These are phyloP conservation scores for Penicillium sp. DNA, from an alignment of 2,329 filamentous ascomycete genomes.

Conservation along the genomic window DNA sequence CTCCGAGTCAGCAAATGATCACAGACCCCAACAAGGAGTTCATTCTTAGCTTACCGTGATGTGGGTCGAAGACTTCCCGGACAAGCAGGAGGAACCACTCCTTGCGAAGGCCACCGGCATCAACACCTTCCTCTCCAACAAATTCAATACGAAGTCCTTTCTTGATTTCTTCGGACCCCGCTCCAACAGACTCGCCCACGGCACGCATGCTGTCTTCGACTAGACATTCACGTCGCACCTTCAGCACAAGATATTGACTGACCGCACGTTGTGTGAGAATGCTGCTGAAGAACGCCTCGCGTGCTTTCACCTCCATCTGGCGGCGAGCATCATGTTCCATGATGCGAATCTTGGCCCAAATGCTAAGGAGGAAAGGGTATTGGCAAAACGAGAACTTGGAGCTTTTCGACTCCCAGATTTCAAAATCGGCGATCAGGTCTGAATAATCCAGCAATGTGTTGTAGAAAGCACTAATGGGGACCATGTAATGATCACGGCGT, in stretches of 20 bases:
- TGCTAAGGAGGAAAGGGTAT: constrained; percentile 88
- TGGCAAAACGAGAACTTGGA: constrained; percentile 86
- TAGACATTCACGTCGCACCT: constrained; percentile 79
- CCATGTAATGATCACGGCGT: constrained; percentile 63
- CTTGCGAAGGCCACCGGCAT: constrained; percentile 85
- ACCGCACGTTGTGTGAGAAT: constrained; percentile 75
- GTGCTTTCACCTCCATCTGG: constrained; percentile 86
- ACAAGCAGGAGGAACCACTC: constrained; percentile 93
- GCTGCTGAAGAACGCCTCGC: constrained; percentile 88
- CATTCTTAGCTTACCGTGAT: constrained; percentile 67
- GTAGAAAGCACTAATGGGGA: constrained; percentile 85
- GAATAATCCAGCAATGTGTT: constrained; percentile 82
- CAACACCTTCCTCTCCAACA: constrained; percentile 84
- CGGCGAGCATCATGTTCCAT: constrained; percentile 84
- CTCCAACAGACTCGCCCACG: constrained; percentile 82
- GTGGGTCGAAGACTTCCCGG: constrained; percentile 86
- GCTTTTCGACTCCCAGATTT: constrained; percentile 77
- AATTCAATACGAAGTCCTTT: constrained; percentile 87
- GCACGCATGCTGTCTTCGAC: constrained; percentile 84
- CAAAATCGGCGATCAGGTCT: constrained; percentile 84
- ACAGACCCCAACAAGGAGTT: not conserved
- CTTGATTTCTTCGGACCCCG: constrained; percentile 82
- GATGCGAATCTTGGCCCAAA: constrained; percentile 89
- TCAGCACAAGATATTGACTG: constrained; percentile 76
- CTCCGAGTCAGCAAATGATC: constrained; percentile 12